Base-by-base conservation (phyloP, 257 asterid species). In the Solanum okadae region DNA sequence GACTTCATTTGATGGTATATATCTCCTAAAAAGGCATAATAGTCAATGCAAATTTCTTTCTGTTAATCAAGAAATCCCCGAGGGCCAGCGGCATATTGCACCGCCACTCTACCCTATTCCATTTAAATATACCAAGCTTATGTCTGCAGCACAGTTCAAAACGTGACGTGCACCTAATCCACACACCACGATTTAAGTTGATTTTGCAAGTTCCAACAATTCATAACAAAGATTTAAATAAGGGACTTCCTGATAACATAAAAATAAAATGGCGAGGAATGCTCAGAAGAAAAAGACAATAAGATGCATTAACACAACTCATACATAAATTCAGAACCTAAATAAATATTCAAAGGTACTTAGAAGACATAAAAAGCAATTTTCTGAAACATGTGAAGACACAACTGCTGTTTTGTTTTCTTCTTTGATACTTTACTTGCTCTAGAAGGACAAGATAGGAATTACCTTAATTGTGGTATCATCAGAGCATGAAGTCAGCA, bases 401-500 rank as follows among this genome's bases (percentile, higher is more conserved):
- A 42, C 46, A 42, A 15, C 7, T 46, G 56, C 0, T 46, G 7
- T 12, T 46, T 4, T 44, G 3, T 73, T 37, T 75, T 35, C 18
- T 20, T 16, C 49, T 5, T 12, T 5, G 3, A 76, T 76, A 76
- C 29, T 10, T 37, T 37, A 76, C 56, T 20, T 37, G 6, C 83
- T 37, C 20, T 76, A 76, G 25, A 76, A 37, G 83, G 20, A 10
- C 6, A 37, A 76, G 15, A 11, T 76, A 76, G 56, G 20, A 73
- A 84, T 89, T 68, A 97, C 99, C 98, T 95, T 96, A 13, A 46
- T 13, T 46, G 18, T 46, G 56, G 18, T 46, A 46, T 14, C 56
- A 13, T 46, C 56, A 46, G 98, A 96, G 93, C 98, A 96, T 63
- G 98, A 97, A 31, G 99, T 98, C 91, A 97, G 90, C 86, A 96